Conservation (phyloP, 192 early-diverging fungal species). For the Rhizophagus sp. region DNA sequence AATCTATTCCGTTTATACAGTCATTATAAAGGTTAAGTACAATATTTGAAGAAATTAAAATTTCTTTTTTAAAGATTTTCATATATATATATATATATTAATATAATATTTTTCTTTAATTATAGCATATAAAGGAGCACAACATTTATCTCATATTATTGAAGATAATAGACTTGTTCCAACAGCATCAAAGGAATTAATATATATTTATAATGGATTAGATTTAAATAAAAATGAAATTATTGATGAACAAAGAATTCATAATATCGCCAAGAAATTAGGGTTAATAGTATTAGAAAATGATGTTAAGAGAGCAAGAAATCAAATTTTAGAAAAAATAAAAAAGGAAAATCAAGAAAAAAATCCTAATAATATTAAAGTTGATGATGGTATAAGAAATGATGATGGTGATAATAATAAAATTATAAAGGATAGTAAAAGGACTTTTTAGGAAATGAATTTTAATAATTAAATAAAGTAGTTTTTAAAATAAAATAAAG, state of each 20-base stretch:
- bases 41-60: too few species aligned
- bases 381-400: too few species aligned
- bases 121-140: constrained; percentile 29
- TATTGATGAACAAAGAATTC: constrained; percentile 18
- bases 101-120: too few species aligned
- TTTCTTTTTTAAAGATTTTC: too few species aligned
- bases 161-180: constrained; percentile 5
- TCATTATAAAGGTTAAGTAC: constrained; percentile 69
- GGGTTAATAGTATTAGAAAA: neutral
- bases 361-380: neutral
- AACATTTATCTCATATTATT: constrained; percentile 24
- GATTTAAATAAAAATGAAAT: constrained; percentile 12
- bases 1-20: constrained; percentile 80
- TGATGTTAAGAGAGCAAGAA: constrained; percentile 24
- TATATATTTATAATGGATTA: constrained; percentile 19
- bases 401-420: too few species aligned
- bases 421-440: too few species aligned
- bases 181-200: neutral
- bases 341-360: neutral
- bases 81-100: too few species aligned
- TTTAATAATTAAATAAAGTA: too few species aligned
- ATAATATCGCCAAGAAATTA: constrained; percentile 12
- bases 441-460: too few species aligned
- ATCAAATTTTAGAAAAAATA: constrained; percentile 25
- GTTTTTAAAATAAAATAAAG: too few species aligned